These are phyloP conservation scores for Wickerhamomyces canadensis DNA, from an alignment of 805 yeast species.

Conservation along the genomic window DNA sequence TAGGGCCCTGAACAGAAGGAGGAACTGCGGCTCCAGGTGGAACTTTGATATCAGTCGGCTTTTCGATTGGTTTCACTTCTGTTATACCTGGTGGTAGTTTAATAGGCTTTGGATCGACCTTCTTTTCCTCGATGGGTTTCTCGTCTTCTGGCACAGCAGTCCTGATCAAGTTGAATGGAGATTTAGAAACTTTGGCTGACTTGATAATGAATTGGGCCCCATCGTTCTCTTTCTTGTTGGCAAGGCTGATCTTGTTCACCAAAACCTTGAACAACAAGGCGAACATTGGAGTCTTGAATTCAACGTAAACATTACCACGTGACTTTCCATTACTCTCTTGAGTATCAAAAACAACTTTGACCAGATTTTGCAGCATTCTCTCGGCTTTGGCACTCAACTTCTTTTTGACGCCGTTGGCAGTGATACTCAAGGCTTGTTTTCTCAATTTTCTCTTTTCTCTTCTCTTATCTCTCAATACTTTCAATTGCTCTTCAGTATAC, in stretches of 20 bases:
- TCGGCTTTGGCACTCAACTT: slow-evolving; percentile 4
- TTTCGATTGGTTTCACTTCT: no score
- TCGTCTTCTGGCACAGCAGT: no score
- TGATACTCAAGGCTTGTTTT: not conserved
- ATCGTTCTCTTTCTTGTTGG: slow-evolving; percentile 4
- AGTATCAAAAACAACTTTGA: slow-evolving; percentile 7
- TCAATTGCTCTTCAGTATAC: slow-evolving; percentile 1
- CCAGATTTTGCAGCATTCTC: slow-evolving; percentile 6
- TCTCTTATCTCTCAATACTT: not conserved
- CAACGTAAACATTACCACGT: slow-evolving; percentile 14
- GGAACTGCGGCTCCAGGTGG: no score
- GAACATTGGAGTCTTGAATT: slow-evolving; percentile 7
- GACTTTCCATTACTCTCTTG: slow-evolving; percentile 16
- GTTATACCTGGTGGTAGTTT: slow-evolving; percentile 4
- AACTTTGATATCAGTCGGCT: no score
- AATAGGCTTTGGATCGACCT: slow-evolving; percentile 1
- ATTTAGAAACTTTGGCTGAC: slow-evolving; percentile 12
- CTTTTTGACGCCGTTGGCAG: slow-evolving; percentile 4
- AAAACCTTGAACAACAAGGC: slow-evolving; percentile 14
- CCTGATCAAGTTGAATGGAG: slow-evolving; percentile 10
- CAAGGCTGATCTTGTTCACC: slow-evolving; percentile 10
- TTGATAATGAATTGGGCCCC: slow-evolving; percentile 9
- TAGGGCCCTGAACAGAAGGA: no score
- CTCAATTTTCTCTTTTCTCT: slow-evolving; percentile 1
- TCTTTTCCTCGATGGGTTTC: not conserved